Percentiles rank a stretch among this genome's conserved stretches.
Conservation (phyloP, 805 yeast genomes). For the Pichia exigua region DNA sequence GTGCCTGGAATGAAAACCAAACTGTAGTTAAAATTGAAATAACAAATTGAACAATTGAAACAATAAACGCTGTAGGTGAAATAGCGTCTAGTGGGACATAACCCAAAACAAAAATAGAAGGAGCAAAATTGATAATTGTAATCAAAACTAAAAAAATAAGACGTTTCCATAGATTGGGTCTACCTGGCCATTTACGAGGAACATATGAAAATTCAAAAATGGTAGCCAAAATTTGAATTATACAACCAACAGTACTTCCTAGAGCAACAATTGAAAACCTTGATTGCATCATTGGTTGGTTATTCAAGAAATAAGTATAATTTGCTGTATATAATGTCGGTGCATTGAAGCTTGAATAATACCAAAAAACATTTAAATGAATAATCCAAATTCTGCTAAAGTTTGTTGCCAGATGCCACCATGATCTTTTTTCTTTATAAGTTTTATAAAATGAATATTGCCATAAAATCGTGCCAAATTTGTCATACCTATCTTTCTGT, state of each 20-base stretch:
- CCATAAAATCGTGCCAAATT: constrained; percentile 34
- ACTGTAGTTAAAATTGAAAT: constrained; percentile 35
- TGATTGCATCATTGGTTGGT: constrained; percentile 38
- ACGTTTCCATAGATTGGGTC: constrained; percentile 31
- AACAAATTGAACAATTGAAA: constrained; percentile 36
- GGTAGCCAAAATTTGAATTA: constrained; percentile 34
- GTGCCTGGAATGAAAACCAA: constrained; percentile 36
- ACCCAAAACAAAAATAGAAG: constrained; percentile 35
- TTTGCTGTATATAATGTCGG: constrained; percentile 40
- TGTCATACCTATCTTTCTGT: constrained; percentile 26
- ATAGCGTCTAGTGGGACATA: constrained; percentile 31
- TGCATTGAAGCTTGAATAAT: constrained; percentile 42
- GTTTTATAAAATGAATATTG: constrained; percentile 36
- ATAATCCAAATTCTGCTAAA: constrained; percentile 48
- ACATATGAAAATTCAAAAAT: constrained; percentile 38
- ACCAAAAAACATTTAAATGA: constrained; percentile 45
- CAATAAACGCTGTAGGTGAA: constrained; percentile 28
- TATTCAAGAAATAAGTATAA: constrained; percentile 33
- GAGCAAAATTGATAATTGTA: constrained; percentile 30
- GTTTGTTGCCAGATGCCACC: constrained; percentile 43
- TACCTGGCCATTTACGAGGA: constrained; percentile 43
- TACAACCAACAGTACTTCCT: constrained; percentile 38
- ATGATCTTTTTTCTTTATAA: constrained; percentile 39
- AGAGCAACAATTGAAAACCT: constrained; percentile 37
- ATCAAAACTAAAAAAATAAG: constrained; percentile 27